phyloP scores from a whole-genome alignment of 1,284 basidiomycete species.

The Mycosarcoma maydis region DNA sequence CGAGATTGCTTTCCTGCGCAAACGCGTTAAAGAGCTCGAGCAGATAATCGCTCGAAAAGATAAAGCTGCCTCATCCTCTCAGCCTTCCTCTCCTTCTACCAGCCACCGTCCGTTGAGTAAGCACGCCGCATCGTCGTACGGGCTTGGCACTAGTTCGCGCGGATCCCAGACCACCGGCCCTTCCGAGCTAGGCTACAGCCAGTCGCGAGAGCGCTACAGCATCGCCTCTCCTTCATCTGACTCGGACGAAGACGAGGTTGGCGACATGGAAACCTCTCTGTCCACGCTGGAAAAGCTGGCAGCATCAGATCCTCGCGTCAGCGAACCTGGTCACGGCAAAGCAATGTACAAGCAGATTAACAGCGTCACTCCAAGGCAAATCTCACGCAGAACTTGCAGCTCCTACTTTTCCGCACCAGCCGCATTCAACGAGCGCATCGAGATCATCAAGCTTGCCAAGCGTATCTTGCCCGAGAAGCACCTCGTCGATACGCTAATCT shows the following conservation, averaged over 20 bases:
- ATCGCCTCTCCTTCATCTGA: constrained; percentile 13
- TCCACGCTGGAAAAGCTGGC: constrained; percentile 41
- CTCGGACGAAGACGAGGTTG: constrained; percentile 32
- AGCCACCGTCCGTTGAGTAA: constrained; percentile 14
- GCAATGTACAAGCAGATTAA: constrained; percentile 36
- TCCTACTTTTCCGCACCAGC: constrained; percentile 19
- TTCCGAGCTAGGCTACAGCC: constrained; percentile 16
- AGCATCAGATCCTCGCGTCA: constrained; percentile 35
- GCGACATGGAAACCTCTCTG: constrained; percentile 35
- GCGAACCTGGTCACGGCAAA: constrained; percentile 35
- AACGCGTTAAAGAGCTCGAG: constrained; percentile 39
- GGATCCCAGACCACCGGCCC: constrained; percentile 22
- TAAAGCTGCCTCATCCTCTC: background rate
- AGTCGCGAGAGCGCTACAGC: constrained; percentile 17
- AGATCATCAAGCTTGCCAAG: constrained; percentile 34
- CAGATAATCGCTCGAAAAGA: constrained; percentile 2
- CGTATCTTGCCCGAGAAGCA: constrained; percentile 16
- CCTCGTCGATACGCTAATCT: constrained; percentile 25
- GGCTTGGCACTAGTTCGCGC: constrained; percentile 26
- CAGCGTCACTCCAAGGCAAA: constrained; percentile 8
- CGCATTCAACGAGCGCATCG: constrained; percentile 29
- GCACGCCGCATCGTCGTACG: constrained; percentile 8
- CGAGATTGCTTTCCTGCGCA: constrained; percentile 33
- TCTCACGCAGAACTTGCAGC: constrained; percentile 12
- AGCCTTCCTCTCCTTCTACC: constrained; percentile 11